Base-by-base conservation (phyloP, 108 stramenopile species). In the Cyclotella baltica region DNA sequence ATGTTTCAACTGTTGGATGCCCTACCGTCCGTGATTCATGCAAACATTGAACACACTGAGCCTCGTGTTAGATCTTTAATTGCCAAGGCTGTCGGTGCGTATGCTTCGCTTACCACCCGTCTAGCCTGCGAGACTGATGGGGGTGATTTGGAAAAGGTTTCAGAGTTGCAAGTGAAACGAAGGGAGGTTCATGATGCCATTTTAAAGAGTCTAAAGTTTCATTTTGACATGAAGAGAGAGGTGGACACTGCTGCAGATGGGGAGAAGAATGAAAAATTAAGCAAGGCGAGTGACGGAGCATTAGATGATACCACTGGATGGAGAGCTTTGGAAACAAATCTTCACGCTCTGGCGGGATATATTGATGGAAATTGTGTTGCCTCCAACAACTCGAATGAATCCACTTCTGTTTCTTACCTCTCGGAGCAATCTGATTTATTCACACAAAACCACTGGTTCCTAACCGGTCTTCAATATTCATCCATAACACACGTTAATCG, bases 281-380 rank as follows among this genome's bases (percentile, higher is more conserved):
- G 69, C 52, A 81, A 83, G 50, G 84, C 89, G 25, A 87, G 84
- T n/a, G 85, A 87, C 36, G 94, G 92, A 5, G 97, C 95, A 0
- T 76, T 98, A 69, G 98, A 98, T 69, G 98, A 98, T 83, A 98
- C 97, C 22, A 96, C 96, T n/a, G 97, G 98, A 58, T 98, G 98
- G 98, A 92, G 97, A 74, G 94, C 96, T 16, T 79, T 98, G 27
- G 97, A 98, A 80, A 98, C 98, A 23, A 97, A 95, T 61, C 88
- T 97, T 80, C 90, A 94, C 55, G 97, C 95, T 30, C 68, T 97
- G 29, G 96, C 95, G 18, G 85, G 88, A 46, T 93, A 92, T 58
- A 81, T 98, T 33, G 86, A 90, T 31, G 93, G 88, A 59, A 23
- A 25, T 55, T 79, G 87, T 55, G 81, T 72, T 25, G 48, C 64